Evolutionary conservation across 2,329 filamentous ascomycete species (phyloP), one percentile per base, ranked within the genome.

Genomic region (Colletotrichum zoysiae): DNA sequence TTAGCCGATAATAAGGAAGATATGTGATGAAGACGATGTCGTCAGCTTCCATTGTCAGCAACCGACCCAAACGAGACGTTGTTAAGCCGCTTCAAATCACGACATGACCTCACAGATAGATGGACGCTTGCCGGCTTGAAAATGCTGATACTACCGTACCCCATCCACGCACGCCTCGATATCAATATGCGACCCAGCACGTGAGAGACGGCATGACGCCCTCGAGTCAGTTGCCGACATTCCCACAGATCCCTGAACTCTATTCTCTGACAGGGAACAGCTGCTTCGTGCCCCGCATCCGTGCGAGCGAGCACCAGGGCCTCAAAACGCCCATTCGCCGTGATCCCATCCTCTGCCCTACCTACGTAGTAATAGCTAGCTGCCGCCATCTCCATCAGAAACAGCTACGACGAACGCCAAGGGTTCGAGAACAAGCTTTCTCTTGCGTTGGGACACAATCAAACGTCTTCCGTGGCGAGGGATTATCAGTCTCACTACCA

Each of bases 251-350:
- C 44, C 35, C 14, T 12, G 35, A 44, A 64, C 48, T 26, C 61
- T 64, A 44, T n/a, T n/a, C 38, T 35, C 50, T 64, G 50, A 35
- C 50, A 64, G 50, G 61, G 61, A 64, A 64, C 50, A 46, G 50
- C 35, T 64, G 61, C 48, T 44, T 53, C 61, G 61, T 64, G 61
- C 61, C 61, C 61, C 61, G 61, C 61, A 64, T 55, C 61, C 26
- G 61, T 64, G 61, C 48, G 23, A 30, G 30, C 30, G 30, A 18
- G 3, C 46, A 14, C 40, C 33, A n/a, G 7, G 7, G 61, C 56
- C 40, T 56, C 26, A 64, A 64, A 55, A 44, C 60, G 35, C 33
- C 14, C 33, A 18, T 16, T 9, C 56, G 38, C 57, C 57, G 23
- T 46, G 40, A 38, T 46, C 26, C 20, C 57, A n/a, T 60, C 38